Base-by-base conservation (phyloP, 2,329 filamentous ascomycete species). In the Orbilia quercus region DNA sequence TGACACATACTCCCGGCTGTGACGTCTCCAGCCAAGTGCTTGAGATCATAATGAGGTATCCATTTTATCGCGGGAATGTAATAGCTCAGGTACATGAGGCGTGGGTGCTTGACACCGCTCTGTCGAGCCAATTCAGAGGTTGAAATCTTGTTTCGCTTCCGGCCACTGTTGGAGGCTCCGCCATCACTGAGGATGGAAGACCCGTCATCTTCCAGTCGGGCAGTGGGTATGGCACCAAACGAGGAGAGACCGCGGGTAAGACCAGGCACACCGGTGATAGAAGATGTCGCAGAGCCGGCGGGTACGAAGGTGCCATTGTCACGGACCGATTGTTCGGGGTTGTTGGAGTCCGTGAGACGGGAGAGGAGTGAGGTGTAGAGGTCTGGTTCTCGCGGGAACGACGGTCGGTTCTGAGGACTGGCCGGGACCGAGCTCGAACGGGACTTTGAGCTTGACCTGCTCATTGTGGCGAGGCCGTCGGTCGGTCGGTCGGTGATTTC, bases 31-130 rank as follows among this genome's bases (percentile, higher is more conserved):
- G 89, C 87, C 51, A 98, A 81, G 81, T 91, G 96, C 2, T 87
- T 86, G 85, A 88, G 89, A 77, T 86, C 88, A 81, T 99, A 99
- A 81, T 96, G 91, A 58, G 84, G 85, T 75, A 96, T 89, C 95
- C 95, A 99, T 75, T 90, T 92, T 76, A 96, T 83, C 74, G 93
- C 91, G 0, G 95, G 95, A 48, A 99, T 84, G 80, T 99, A 99
- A 82, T 99, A 98, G 2, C 90, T 88, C 74, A 97, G 81, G 79
- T 98, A 97, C 87, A 96, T 93, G 75, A 87, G 84, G 67, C 87
- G 85, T 20, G 86, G 88, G 79, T 92, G 88, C 78, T 88, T 88
- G 77, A 96, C 77, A 12, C 76, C 76, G 3, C 75, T 76, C 36
- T 75, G 65, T 38, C 76, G 50, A 1, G 76, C 76, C 58, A 77